Base-by-base conservation (phyloP, 306 rosid genomes). In the Citrullus colocynthis region DNA sequence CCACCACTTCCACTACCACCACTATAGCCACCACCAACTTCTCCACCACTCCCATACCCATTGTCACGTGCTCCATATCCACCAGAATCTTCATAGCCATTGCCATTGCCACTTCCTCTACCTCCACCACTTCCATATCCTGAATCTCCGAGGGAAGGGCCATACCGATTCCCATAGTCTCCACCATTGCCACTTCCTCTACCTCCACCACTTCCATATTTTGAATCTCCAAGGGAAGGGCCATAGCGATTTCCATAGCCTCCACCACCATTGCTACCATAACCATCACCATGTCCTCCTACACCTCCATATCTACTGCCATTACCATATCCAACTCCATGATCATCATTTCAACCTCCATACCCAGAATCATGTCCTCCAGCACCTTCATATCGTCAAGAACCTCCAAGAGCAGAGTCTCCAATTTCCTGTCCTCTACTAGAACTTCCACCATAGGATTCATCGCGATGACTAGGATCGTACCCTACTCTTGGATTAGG, bases 361-460 rank as follows among this genome's bases (percentile, higher is more conserved):
- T 3, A 86, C 9, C 76, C 39, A 1, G 18, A 12, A 62, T 3
- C 69, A 1, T 1, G 1, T 62, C 18, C 42, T 3, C 60, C 83
- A 2, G 87, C 86, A 20, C 62, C 4, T n/a, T 83, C 84, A 0
- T 80, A 80, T 0, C 6, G 45, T 42, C 86, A 85, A 0, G 79
- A 74, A 0, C 89, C 88, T 44, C 89, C 90, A 48, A 82, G 84
- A 48, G 42, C 89, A 1, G 63, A 34, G 1, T 56, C 79, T 15
- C 81, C 82, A 12, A 57, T 49, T 5, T 85, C 87, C n/a, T 81
- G 39, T 15, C 87, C 87, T 4, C 80, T 20, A 7, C 88, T 85
- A 1, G 18, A 13, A 0, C 21, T 36, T 32, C 44, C 44, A 34
- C 8, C 72, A 30, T 61, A 61, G 2, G 67, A 32, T 14, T 13